Percentiles rank a stretch among this genome's conserved stretches.
phyloP scores from a whole-genome alignment of 495 filamentous ascomycete species.

The Aspergillus asperescens region DNA sequence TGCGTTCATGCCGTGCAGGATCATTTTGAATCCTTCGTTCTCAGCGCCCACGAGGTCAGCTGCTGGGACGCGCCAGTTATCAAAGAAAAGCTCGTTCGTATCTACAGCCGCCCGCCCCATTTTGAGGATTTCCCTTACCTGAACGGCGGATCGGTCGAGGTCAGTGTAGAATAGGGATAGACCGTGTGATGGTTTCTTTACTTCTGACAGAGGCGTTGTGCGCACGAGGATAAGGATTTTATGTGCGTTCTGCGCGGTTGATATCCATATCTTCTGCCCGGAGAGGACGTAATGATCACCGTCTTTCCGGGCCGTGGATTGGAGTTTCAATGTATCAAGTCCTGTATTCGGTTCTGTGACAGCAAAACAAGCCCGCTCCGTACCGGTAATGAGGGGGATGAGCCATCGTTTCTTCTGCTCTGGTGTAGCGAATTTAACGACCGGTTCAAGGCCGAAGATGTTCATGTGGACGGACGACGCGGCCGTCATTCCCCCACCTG shows the following conservation, averaged over 20 bases:
- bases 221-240: constrained; percentile 64
- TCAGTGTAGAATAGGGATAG: constrained; percentile 63
- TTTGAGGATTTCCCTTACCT: constrained; percentile 57
- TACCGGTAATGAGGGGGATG: constrained; percentile 50
- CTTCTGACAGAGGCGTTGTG: constrained; percentile 52
- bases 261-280: constrained; percentile 68
- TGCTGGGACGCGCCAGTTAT: constrained; percentile 52
- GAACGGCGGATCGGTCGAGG: constrained; percentile 47
- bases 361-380: constrained; percentile 58
- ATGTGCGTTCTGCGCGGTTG: constrained; percentile 57
- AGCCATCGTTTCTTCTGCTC: constrained; percentile 51
- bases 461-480: constrained; percentile 61
- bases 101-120: constrained; percentile 65
- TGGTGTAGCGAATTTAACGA: constrained; percentile 53
- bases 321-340: constrained; percentile 55
- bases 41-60: constrained; percentile 50
- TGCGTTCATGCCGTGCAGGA: constrained; percentile 69
- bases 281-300: constrained; percentile 50
- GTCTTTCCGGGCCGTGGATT: constrained; percentile 44
- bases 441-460: constrained; percentile 61
- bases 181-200: constrained; percentile 53
- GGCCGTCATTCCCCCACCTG: constrained; percentile 59
- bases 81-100: constrained; percentile 69
- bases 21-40: constrained; percentile 60
- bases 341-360: constrained; percentile 53